Conservation (phyloP, 768 basidiomycete genomes). For the Goffeauzyma gilvescens region DNA sequence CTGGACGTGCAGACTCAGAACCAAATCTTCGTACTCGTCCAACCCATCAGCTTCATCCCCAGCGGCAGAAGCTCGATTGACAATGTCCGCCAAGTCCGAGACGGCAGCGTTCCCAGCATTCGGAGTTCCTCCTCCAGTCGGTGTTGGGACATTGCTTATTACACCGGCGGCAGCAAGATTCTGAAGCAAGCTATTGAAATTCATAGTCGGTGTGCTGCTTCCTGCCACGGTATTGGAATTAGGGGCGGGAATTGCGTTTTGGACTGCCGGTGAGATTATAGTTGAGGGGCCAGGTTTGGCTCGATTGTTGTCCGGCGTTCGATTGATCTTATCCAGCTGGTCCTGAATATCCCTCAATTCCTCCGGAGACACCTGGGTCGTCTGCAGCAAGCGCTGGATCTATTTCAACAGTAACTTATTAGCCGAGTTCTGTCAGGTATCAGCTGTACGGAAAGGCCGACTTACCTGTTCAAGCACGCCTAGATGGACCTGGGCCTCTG, state of each 20-base stretch:
- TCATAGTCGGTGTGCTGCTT: too few species aligned
- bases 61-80: not conserved
- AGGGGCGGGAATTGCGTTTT: too few species aligned
- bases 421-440: too few species aligned
- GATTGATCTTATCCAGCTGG: constrained; percentile 25
- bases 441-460: not conserved
- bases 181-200: constrained; percentile 1
- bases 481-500: constrained; percentile 49
- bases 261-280: too few species aligned
- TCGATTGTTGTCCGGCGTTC: too few species aligned
- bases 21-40: constrained; percentile 26
- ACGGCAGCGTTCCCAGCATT: not conserved
- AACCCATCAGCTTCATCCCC: constrained; percentile 12
- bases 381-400: constrained; percentile 35
- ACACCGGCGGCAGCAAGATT: constrained; percentile 1
- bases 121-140: not conserved
- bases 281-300: too few species aligned
- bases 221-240: too few species aligned
- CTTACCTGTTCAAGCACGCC: constrained; percentile 62
- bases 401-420: constrained; percentile 3
- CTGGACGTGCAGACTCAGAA: constrained; percentile 19
- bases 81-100: not conserved
- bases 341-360: constrained; percentile 31
- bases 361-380: constrained; percentile 38
- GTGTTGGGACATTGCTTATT: not conserved